A percentile compares a stretch with the other conserved stretches of the same genome.
These are phyloP conservation scores for Apiospora pterosperma DNA, from an alignment of 2,329 filamentous ascomycete species.

Conservation along the genomic window DNA sequence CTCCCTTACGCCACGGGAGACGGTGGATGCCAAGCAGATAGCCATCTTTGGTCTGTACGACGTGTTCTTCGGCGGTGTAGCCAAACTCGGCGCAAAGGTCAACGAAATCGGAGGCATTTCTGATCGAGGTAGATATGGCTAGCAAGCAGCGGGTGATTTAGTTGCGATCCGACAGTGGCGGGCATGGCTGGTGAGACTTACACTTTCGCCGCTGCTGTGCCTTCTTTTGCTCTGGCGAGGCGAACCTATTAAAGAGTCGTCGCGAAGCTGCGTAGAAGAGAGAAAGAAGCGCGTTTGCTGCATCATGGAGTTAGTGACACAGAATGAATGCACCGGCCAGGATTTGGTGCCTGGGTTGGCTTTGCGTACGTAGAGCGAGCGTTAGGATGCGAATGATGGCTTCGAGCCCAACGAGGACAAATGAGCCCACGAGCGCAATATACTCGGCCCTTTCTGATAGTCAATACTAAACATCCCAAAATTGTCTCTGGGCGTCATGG, in stretches of 20 bases:
- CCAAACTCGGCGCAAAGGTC: constrained; percentile 91
- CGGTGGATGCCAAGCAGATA: constrained; percentile 89
- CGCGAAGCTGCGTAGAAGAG: constrained; percentile 82
- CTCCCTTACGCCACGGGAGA: constrained; percentile 76
- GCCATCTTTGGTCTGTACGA: constrained; percentile 91
- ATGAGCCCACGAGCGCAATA: constrained; percentile 78
- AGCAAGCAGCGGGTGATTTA: constrained; percentile 51
- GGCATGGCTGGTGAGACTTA: constrained; percentile 40
- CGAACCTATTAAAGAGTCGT: constrained; percentile 75
- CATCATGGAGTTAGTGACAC: constrained; percentile 13
- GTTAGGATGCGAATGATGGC: constrained; percentile 81
- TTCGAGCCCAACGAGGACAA: constrained; percentile 79
- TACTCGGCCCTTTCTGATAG: constrained; percentile 67
- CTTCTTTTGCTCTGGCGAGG: constrained; percentile 65
- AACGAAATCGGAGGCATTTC: constrained; percentile 85
- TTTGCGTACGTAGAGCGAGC: constrained; percentile 72
- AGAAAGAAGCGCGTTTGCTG: constrained; percentile 74
- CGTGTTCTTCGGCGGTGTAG: constrained; percentile 93
- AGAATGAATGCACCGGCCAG: constrained; percentile 4
- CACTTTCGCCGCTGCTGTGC: constrained; percentile 66
- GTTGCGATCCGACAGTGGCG: constrained; percentile 42
- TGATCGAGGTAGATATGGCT: constrained; percentile 72
- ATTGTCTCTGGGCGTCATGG: not conserved
- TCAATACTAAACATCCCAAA: constrained; percentile 12
- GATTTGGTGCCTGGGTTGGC: not conserved